Evolutionary conservation across 805 yeast species (phyloP).

Genomic region (Jamesozyma lodderae): DNA sequence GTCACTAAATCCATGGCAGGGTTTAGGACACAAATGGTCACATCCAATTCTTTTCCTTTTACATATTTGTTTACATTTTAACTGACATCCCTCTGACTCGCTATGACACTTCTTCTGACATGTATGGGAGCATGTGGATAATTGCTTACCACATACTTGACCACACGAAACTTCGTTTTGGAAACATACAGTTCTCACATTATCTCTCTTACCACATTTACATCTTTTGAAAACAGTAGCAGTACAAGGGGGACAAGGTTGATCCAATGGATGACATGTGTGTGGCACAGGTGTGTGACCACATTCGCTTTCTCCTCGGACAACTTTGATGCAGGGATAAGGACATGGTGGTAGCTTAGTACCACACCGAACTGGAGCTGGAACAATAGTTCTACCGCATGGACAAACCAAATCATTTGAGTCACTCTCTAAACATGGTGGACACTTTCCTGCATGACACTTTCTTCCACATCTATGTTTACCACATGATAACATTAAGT

Average conservation of each 20-base stretch:
- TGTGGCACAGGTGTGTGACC: conserved; percentile 69
- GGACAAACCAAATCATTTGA: conserved; percentile 69
- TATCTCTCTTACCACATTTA: conserved; percentile 46
- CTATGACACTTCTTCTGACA: conserved; percentile 51
- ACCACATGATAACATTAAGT: conserved; percentile 53
- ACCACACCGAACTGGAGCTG: conserved; percentile 84
- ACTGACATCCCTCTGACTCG: conserved; percentile 50
- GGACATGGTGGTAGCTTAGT: conserved; percentile 55
- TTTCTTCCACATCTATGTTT: conserved; percentile 58
- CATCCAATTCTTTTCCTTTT: conserved; percentile 44
- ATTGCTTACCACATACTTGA: conserved; percentile 43
- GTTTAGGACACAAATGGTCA: conserved; percentile 54
- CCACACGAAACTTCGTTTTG: conserved; percentile 65
- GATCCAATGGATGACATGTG: conserved; percentile 60
- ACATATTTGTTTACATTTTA: conserved; percentile 53
- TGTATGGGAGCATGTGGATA: conserved; percentile 41
- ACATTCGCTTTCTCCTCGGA: conserved; percentile 37
- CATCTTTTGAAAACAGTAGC: conserved; percentile 47
- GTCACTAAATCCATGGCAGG: conserved; percentile 53
- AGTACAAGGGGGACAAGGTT: conserved; percentile 72
- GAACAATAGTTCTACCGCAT: conserved; percentile 69
- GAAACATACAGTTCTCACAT: conserved; percentile 57
- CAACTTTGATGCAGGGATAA: conserved; percentile 50
- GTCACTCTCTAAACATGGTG: conserved; percentile 73
- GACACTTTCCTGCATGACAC: conserved; percentile 75